Evolutionary conservation across 805 yeast species (phyloP).

Genomic region (Saccharomycopsis selenospora): DNA sequence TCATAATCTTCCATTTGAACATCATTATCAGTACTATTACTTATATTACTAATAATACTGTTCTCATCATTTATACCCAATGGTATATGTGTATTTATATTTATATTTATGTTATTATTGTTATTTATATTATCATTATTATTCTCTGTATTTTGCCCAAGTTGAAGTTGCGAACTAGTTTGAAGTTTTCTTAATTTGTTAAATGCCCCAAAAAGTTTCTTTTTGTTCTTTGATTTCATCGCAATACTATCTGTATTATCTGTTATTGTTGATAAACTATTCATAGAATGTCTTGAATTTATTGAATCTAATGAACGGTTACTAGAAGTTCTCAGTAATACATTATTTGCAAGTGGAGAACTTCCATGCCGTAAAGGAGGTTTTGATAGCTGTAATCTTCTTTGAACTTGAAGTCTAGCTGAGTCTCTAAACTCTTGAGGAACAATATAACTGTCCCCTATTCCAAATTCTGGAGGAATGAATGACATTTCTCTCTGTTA

Average conservation of each 20-base stretch:
- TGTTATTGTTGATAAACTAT: slow-evolving; percentile 20
- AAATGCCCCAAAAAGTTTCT: background rate
- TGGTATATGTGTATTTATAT: no score
- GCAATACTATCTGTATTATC: slow-evolving; percentile 7
- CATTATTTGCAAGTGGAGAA: slow-evolving; percentile 26
- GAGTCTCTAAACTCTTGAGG: slow-evolving; percentile 27
- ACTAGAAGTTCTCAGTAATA: background rate
- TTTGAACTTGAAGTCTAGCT: slow-evolving; percentile 28
- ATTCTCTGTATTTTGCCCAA: background rate
- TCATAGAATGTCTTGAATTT: slow-evolving; percentile 20
- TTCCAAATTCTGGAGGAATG: slow-evolving; percentile 9
- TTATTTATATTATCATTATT: background rate
- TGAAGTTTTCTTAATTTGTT: background rate
- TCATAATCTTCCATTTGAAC: background rate
- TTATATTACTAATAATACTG: background rate
- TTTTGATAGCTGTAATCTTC: slow-evolving; percentile 22
- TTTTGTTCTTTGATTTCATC: background rate
- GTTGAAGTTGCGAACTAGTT: background rate
- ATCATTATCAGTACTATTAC: background rate
- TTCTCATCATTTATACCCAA: background rate
- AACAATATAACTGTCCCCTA: slow-evolving; percentile 18
- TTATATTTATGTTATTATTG: no score
- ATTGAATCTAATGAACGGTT: slow-evolving; percentile 7
- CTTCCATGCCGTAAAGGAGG: slow-evolving; percentile 26
- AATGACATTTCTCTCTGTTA: no score